Base-by-base conservation (phyloP, 768 basidiomycete genomes). In the Gymnopilus junonius region DNA sequence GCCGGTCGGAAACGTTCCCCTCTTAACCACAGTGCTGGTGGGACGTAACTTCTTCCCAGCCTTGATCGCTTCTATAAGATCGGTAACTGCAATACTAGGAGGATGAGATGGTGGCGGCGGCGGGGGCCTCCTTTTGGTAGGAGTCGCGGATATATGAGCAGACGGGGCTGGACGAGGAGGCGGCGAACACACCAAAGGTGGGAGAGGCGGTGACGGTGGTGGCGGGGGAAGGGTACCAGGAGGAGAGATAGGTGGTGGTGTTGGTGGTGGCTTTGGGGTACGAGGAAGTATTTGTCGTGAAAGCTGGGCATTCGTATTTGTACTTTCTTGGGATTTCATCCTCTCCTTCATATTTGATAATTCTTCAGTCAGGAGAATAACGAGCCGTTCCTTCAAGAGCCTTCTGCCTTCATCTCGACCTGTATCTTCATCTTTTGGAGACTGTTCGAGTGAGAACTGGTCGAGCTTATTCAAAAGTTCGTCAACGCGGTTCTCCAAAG, bases 1-100 rank as follows among this genome's bases (percentile, higher is more conserved):
- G 31, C 48, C 48, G 40, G 39, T 21, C 15, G 54, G 54, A 5
- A 39, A 15, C 21, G 14, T 8, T 8, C 54, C 54, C 35, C 17
- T 23, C 54, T 37, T 55, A 5, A 55, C 37, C 2, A 55, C 54
- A 25, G 54, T 55, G 25, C 40, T 25, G 21, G 54, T 55, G 37
- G 54, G 54, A 23, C 23, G 23, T 12, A 55, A 29, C 54, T 37
- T 39, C 37, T 55, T 55, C 37, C 54, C 54, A 40, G 54, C 54
- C 27, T 20, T 37, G 54, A 55, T 55, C 12, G 34, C 35, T 17
- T 40, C 37, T 14, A 55, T 37, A 21, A 55, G 20, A 32, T 51
- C 32, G 3, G 29, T 31, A 17, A 51, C 48, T 51, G 48, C 48
- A 32, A 51, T 29, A 17, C 48, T 51, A 10, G 48, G 48, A 17